phyloP scores from a whole-genome alignment of 208 protist genomes.

The Leishmania lainsoni region DNA sequence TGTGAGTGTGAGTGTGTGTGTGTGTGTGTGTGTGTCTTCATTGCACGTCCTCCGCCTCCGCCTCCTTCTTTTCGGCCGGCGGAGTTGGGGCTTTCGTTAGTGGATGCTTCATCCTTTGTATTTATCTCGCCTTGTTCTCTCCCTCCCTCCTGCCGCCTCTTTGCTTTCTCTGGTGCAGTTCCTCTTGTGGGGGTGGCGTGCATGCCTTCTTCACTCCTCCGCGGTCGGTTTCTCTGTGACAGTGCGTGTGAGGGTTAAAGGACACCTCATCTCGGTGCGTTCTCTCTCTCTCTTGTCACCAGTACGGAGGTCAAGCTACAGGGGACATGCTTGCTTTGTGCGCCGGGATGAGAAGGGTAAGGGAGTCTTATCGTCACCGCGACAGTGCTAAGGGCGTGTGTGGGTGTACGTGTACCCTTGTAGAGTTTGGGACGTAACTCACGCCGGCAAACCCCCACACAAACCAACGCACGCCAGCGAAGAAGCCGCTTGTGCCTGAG shows the following conservation, averaged over 20 bases:
- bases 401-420: not conserved
- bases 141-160: not conserved
- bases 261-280: not conserved
- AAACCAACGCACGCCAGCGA: not conserved
- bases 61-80: not conserved
- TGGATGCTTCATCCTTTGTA: not conserved
- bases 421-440: not conserved
- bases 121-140: not conserved
- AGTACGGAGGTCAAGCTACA: not conserved
- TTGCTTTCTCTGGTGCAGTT: not conserved
- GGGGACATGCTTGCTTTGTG: not conserved
- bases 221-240: not conserved
- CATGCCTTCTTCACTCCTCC: not conserved
- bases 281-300: not conserved
- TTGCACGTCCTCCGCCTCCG: not conserved
- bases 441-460: not conserved
- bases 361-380: not conserved
- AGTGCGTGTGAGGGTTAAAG: not conserved
- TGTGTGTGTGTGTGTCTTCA: not conserved
- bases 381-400: not conserved
- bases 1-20: not conserved
- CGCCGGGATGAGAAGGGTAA: not conserved
- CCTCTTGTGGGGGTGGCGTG: not conserved
- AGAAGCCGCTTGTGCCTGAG: no score
- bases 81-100: not conserved